These are phyloP conservation scores for Ophiostoma ulmi DNA, from an alignment of 2,329 filamentous ascomycete genomes.

Conservation along the genomic window DNA sequence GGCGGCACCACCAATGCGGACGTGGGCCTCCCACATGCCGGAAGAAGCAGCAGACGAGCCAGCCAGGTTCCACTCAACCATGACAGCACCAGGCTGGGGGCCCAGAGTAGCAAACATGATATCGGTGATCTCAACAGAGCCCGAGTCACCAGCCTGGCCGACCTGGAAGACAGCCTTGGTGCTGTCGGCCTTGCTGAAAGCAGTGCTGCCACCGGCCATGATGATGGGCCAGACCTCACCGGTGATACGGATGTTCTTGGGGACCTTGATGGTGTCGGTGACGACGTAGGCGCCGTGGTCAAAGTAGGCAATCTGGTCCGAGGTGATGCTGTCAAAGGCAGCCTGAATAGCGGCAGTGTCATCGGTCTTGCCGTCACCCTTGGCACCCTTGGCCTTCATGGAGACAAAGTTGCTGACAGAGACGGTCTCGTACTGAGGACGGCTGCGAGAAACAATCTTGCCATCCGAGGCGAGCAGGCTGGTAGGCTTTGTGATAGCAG, in stretches of 20 bases:
- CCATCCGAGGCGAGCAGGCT: constrained; percentile 60
- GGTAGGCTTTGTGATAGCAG: constrained; percentile 57
- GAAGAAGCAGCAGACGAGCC: constrained; percentile 61
- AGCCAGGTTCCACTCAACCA: constrained; percentile 86
- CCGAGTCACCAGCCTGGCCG: constrained; percentile 69
- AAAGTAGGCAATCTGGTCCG: constrained; percentile 66
- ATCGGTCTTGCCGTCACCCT: constrained; percentile 80
- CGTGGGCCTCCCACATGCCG: constrained; percentile 93
- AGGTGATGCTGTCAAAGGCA: constrained; percentile 61
- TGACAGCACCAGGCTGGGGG: constrained; percentile 76
- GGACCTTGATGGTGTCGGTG: constrained; percentile 64
- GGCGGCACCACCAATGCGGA: constrained; percentile 80
- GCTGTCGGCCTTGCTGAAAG: constrained; percentile 69
- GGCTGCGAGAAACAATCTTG: constrained; percentile 73
- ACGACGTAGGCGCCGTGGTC: constrained; percentile 70
- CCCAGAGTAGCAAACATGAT: constrained; percentile 80
- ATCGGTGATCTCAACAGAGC: constrained; percentile 81
- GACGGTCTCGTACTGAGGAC: constrained; percentile 77
- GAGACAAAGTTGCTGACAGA: constrained; percentile 69
- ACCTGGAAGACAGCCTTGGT: constrained; percentile 83
- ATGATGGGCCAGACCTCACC: constrained; percentile 90
- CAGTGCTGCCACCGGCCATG: constrained; percentile 66
- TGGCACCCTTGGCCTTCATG: constrained; percentile 75
- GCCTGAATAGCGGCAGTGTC: constrained; percentile 81
- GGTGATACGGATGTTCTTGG: constrained; percentile 77